Conservation (phyloP, 176 grass and related monocot genomes). For the Saccharum officinarum region DNA sequence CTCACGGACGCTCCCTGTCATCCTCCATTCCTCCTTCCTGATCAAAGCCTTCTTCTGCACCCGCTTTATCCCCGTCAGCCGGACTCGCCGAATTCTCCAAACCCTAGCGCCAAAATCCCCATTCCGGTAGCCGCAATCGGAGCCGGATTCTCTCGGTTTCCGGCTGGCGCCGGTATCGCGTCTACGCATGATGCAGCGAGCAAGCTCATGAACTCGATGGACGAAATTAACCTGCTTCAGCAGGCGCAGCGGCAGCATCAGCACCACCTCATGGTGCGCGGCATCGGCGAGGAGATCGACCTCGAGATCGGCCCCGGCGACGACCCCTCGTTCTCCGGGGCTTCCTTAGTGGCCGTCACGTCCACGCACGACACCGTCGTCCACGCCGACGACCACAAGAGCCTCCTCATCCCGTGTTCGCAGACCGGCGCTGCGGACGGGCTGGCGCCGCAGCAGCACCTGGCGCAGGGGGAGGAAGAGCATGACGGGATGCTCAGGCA, state of each 20-base stretch:
- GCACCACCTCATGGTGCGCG: constrained; percentile 81
- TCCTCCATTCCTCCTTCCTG: background rate
- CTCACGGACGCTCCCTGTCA: background rate
- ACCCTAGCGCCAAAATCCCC: constrained; percentile 39
- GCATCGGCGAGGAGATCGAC: constrained; percentile 94
- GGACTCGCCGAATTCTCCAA: constrained; percentile 11
- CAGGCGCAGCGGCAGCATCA: constrained; percentile 61
- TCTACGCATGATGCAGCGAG: constrained; percentile 10
- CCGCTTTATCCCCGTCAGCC: background rate
- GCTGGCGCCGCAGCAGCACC: constrained; percentile 4
- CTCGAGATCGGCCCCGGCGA: constrained; percentile 88
- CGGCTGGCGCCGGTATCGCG: background rate
- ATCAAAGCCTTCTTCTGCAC: background rate
- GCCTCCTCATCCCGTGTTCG: constrained; percentile 66
- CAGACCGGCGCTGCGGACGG: constrained; percentile 33
- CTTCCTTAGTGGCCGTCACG: constrained; percentile 52
- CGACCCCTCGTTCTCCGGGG: constrained; percentile 75
- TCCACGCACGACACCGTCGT: constrained; percentile 49
- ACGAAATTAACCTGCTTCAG: constrained; percentile 86
- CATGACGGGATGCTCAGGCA: constrained; percentile 51
- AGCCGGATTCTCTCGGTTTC: background rate
- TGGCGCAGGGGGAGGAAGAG: constrained; percentile 43
- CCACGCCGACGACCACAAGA: constrained; percentile 75
- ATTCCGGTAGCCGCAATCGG: background rate
- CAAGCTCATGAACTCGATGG: constrained; percentile 70